Conservation (phyloP, 495 filamentous ascomycete species). For the Penicillium maclennaniae region DNA sequence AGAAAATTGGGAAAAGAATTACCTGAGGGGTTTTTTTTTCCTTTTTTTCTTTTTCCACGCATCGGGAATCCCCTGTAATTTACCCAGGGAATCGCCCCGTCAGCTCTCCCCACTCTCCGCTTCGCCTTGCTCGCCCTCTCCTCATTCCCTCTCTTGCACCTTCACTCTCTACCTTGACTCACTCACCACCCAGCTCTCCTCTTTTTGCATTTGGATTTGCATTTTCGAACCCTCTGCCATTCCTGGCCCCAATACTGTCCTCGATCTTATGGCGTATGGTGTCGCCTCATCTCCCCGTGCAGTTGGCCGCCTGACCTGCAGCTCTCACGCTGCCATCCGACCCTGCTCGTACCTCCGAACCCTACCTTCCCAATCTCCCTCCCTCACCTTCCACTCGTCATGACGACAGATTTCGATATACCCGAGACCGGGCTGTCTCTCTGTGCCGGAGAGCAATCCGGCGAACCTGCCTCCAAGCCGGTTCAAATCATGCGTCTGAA, state of each 20-base stretch:
- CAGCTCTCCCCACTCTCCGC: constrained; percentile 35
- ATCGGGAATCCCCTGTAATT: constrained; percentile 14
- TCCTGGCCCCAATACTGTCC: constrained; percentile 15
- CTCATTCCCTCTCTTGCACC: constrained; percentile 13
- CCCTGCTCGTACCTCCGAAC: constrained; percentile 27
- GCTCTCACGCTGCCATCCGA: constrained; percentile 43
- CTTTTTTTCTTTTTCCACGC: background rate
- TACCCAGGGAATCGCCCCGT: constrained; percentile 21
- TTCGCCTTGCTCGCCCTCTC: constrained; percentile 19
- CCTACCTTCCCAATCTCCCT: constrained; percentile 10
- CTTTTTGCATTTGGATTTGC: constrained; percentile 3
- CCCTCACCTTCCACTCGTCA: constrained; percentile 16
- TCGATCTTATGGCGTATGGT: constrained; percentile 43
- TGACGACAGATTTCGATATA: constrained; percentile 43
- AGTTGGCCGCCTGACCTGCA: constrained; percentile 46
- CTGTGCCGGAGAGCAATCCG: constrained; percentile 33
- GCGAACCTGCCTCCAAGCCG: constrained; percentile 29
- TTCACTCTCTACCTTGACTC: constrained; percentile 8
- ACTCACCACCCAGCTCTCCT: constrained; percentile 6
- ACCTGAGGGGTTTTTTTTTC: background rate
- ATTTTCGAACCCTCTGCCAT: constrained; percentile 12
- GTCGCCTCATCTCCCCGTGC: constrained; percentile 33
- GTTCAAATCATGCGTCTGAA: constrained; percentile 61
- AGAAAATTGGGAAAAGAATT: background rate
- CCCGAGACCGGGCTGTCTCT: constrained; percentile 49